Base-by-base conservation (phyloP, 2,329 filamentous ascomycete species). In the Pezicula radicicola region DNA sequence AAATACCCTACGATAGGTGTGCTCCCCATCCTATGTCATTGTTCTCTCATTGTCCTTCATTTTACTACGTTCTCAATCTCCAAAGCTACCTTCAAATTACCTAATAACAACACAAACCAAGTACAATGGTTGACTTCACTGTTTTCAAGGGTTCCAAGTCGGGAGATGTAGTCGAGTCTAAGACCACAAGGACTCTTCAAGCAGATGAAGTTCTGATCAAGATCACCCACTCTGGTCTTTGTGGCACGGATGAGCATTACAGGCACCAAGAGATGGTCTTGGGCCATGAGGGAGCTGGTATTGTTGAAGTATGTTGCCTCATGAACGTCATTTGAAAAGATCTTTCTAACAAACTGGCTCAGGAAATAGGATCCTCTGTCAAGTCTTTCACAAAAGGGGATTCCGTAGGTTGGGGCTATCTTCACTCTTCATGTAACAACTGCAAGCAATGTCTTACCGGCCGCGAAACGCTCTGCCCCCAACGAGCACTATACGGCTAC, bases 181-280 rank as follows among this genome's bases (percentile, higher is more conserved):
- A 71, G 46, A 79, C 76, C 41, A 73, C 69, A 18, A 63, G 67
- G 40, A 70, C 77, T 15, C 66, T 81, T 40, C 63, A 61, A 2
- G 68, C 71, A 47, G 76, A 84, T 66, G 72, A 86, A 53, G 83
- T 88, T 48, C 74, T 84, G 27, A 65, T 89, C 63, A 77, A 76
- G 50, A 73, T 88, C 55, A 88, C 84, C 15, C 81, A 84, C 52
- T 85, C 83, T 2, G 85, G 86, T 28, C 72, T 88, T 48, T 89
- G 86, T 66, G 83, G 81, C 46, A 88, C 85, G 3, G 78, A 75
- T 53, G 58, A 73, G 46, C 73, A 77, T 57, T 69, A 65, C 54
- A 62, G 50, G 51, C 52, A 57, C 6, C 67, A 42, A 2, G 69
- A 71, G 50, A 70, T 71, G 64, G 71, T 62, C 12, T 67, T 79